Percentiles rank a stretch among this genome's conserved stretches.
phyloP scores from a whole-genome alignment of 345 rosid species.

The Salix purpurea region DNA sequence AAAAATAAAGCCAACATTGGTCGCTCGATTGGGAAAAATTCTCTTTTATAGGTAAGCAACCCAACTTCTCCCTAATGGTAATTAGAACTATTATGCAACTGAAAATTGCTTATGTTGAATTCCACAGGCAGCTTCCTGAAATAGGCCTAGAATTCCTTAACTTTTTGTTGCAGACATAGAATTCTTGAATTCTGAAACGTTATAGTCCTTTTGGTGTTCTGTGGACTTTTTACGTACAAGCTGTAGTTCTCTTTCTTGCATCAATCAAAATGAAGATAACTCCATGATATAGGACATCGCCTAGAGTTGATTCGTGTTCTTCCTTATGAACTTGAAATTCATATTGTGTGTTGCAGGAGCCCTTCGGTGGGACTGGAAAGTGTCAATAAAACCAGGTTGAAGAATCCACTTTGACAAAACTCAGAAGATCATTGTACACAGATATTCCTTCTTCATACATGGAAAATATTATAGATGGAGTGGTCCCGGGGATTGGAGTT shows the following conservation, averaged over 20 bases:
- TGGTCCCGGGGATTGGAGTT: too few species aligned
- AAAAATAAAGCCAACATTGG: constrained; percentile 36
- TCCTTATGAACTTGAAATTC: too few species aligned
- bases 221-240: too few species aligned
- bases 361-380: constrained; percentile 12
- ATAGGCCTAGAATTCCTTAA: too few species aligned
- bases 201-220: too few species aligned
- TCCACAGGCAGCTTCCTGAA: neutral
- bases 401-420: constrained; percentile 26
- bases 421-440: constrained; percentile 35
- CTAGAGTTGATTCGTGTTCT: too few species aligned
- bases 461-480: constrained; percentile 29
- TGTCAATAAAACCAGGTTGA: constrained; percentile 14
- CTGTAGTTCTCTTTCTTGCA: too few species aligned
- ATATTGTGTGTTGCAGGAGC: constrained; percentile 25
- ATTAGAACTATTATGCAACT: too few species aligned
- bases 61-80: neutral
- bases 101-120: neutral
- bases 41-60: constrained; percentile 42
- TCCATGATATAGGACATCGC: too few species aligned
- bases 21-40: constrained; percentile 57
- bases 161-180: too few species aligned
- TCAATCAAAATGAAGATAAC: too few species aligned
- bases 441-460: constrained; percentile 38
- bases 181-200: too few species aligned